These are phyloP conservation scores for Ophiostoma tasmaniense DNA, from an alignment of 2,329 filamentous ascomycete species.

Conservation along the genomic window DNA sequence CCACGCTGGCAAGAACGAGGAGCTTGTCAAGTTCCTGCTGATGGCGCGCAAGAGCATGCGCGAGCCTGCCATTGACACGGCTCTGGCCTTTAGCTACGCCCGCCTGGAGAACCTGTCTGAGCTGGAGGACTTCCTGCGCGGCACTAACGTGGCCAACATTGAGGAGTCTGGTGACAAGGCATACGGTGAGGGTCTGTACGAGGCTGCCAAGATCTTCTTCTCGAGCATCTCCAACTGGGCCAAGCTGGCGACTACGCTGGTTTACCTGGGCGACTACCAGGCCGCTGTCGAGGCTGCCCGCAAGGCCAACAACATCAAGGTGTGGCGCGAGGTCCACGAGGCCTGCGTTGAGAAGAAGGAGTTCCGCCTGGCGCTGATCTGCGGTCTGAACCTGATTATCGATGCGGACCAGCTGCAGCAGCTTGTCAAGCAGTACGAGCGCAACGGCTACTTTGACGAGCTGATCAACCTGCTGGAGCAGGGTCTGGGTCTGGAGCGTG, in stretches of 20 bases:
- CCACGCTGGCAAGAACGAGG: constrained; percentile 93
- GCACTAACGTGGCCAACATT: constrained; percentile 88
- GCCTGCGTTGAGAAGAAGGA: constrained; percentile 97
- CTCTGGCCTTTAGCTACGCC: constrained; percentile 85
- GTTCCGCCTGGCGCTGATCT: constrained; percentile 97
- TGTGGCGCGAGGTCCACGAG: constrained; percentile 97
- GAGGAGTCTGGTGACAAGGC: constrained; percentile 98
- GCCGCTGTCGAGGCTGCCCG: constrained; percentile 94
- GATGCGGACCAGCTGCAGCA: constrained; percentile 92
- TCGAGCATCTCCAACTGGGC: constrained; percentile 99
- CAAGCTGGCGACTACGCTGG: constrained; percentile 92
- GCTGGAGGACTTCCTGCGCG: constrained; percentile 90
- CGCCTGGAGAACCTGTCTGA: constrained; percentile 85
- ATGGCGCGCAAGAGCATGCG: constrained; percentile 97
- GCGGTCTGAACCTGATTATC: constrained; percentile 93
- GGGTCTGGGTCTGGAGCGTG: constrained; percentile 83
- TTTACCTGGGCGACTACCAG: constrained; percentile 96
- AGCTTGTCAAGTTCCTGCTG: constrained; percentile 88
- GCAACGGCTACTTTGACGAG: constrained; percentile 96
- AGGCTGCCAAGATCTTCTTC: constrained; percentile 98
- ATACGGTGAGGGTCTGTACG: constrained; percentile 85
- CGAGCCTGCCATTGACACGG: constrained; percentile 88
- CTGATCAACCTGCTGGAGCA: constrained; percentile 91
- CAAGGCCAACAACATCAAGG: constrained; percentile 98
- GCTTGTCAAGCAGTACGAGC: constrained; percentile 93